Evolutionary conservation across 371 early-diverging fungal genomes (phyloP), one percentile per base, ranked within the genome.

Genomic region (Rhizomucor miehei): DNA sequence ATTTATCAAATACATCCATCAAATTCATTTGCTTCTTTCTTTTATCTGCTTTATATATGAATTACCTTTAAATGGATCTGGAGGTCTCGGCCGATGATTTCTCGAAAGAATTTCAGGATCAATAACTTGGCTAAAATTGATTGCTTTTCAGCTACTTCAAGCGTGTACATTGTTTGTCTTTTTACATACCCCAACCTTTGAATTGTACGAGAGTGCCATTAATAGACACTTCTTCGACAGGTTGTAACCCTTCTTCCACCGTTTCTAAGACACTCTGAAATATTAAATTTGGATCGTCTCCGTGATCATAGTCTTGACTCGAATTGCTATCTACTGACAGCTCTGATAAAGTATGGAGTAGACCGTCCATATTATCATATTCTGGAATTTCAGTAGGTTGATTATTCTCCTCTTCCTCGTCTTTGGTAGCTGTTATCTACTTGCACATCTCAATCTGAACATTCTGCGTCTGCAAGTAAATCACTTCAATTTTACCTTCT

Each of bases 241-340:
- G 86, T 34, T 62, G 52, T 11, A 66, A 59, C 19, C 80, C 79
- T 9, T 68, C 66, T 45, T 86, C 86, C n/a, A 91, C 84, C n/a
- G 80, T 85, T 35, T 66, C 63, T 21, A 88, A 60, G 44, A 91
- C 79, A 52, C 87, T 87, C 25, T 90, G 69, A 54, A 91, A 82
- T 0, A 84, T 81, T 0, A 81, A 79, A 37, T 86, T 81, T 48
- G 90, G 90, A 21, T 76, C 67, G 1, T 75, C 75, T n/a, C 81
- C 72, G 57, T 84, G 86, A 49, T 77, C 77, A 59, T 86, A 85
- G 17, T 73, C 80, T 23, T 79, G 80, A 13, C 79, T 80, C 36
- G 81, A 79, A 51, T 51, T 74, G 48, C 85, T 85, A 46, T 87
- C 87, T 3, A 81, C 73, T 3, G 80, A 78, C 16, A 90, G 63